phyloP scores from a whole-genome alignment of 2,329 filamentous ascomycete species.

The Nothophaeocryptopus gaeumannii region DNA sequence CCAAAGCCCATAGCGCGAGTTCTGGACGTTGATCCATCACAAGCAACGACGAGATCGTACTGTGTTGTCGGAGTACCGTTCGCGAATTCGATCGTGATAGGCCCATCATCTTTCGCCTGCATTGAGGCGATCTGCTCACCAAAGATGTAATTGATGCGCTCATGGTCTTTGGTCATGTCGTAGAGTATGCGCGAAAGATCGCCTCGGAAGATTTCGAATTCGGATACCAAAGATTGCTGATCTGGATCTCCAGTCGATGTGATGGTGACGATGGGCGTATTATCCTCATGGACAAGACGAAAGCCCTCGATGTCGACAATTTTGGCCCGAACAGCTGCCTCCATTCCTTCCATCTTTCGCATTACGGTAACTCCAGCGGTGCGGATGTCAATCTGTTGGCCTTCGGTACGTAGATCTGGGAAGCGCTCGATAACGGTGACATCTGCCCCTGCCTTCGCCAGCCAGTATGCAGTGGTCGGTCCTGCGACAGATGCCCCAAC shows the following conservation, averaged over 20 bases:
- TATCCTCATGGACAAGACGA: slow-evolving; percentile 28
- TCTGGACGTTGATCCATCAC: slow-evolving; percentile 48
- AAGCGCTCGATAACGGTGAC: slow-evolving; percentile 32
- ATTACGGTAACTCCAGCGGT: slow-evolving; percentile 37
- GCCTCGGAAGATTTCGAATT: slow-evolving; percentile 40
- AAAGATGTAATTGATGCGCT: slow-evolving; percentile 41
- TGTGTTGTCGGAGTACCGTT: slow-evolving; percentile 37
- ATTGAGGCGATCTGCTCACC: slow-evolving; percentile 40
- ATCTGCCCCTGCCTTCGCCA: slow-evolving; percentile 20
- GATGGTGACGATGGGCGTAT: slow-evolving; percentile 32
- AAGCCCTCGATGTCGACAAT: slow-evolving; percentile 31
- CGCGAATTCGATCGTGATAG: slow-evolving; percentile 42
- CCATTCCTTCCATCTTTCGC: slow-evolving; percentile 35
- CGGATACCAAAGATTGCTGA: slow-evolving; percentile 36
- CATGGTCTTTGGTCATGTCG: slow-evolving; percentile 39
- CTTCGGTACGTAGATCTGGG: slow-evolving; percentile 31
- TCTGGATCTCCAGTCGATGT: slow-evolving; percentile 33
- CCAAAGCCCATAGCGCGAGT: slow-evolving; percentile 47
- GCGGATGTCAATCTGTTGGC: slow-evolving; percentile 38
- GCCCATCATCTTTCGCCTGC: slow-evolving; percentile 34
- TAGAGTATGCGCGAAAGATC: slow-evolving; percentile 34
- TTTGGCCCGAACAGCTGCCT: slow-evolving; percentile 31
- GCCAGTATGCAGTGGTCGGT: slow-evolving; percentile 26
- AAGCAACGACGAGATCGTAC: slow-evolving; percentile 52
- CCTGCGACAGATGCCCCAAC: slow-evolving; percentile 28